Evolutionary conservation across 257 asterid species (phyloP).

Genomic region (Anisodus tanguticus): DNA sequence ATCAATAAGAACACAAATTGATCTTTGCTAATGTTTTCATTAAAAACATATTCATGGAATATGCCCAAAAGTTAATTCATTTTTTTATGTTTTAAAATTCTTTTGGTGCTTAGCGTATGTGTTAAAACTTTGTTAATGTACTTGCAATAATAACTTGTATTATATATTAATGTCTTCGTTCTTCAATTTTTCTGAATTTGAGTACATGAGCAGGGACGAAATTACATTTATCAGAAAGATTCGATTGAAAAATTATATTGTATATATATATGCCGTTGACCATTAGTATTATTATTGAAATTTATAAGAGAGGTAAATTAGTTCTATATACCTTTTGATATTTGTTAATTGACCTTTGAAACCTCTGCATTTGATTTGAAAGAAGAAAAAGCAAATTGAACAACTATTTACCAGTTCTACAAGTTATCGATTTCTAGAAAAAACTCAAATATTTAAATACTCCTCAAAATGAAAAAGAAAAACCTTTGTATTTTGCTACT

Average conservation of each 20-base stretch:
- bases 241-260: no score
- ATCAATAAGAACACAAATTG: conserved; percentile 39
- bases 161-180: neutral
- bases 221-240: no score
- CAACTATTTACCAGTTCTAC: neutral
- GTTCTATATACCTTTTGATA: neutral
- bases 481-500: neutral
- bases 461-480: neutral
- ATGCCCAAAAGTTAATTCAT: conserved; percentile 37
- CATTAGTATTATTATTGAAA: neutral
- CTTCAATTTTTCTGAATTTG: neutral
- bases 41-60: conserved; percentile 42
- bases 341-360: conserved; percentile 11
- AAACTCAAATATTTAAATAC: neutral
- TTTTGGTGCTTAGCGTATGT: no score
- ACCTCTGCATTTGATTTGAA: neutral
- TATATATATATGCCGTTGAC: no score
- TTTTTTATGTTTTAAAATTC: neutral
- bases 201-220: no score
- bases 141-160: neutral
- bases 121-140: neutral
- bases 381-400: neutral
- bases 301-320: neutral
- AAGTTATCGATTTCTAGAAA: conserved; percentile 10
- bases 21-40: conserved; percentile 28